Evolutionary conservation across 75 land plant genomes (phyloP).

Genomic region (Isoetes taiwanensis): DNA sequence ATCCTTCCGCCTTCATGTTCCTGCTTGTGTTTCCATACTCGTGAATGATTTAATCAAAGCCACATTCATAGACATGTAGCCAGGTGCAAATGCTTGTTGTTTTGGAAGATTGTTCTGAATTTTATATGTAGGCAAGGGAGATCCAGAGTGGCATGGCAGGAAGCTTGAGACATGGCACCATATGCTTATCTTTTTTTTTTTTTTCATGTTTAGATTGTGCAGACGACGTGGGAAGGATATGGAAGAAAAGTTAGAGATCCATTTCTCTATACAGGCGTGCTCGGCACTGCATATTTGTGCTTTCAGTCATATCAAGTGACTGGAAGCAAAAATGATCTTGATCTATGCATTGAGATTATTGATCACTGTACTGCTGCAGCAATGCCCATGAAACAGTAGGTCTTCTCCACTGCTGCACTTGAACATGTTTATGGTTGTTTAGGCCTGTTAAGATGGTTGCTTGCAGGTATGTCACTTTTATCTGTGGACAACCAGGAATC

Average conservation of each 20-base stretch:
- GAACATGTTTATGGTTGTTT: neutral
- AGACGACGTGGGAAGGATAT: conserved; percentile 44
- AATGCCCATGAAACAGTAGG: conserved; percentile 28
- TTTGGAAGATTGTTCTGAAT: too few relatives aligned
- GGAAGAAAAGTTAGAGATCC: conserved; percentile 34
- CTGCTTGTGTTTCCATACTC: too few relatives aligned
- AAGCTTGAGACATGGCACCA: too few relatives aligned
- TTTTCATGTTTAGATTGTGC: conserved; percentile 33
- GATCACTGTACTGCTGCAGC: conserved; percentile 48
- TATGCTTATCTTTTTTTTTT: too few relatives aligned
- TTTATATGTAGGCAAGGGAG: too few relatives aligned
- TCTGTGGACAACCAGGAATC: conserved; percentile 78
- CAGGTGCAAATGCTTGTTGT: too few relatives aligned
- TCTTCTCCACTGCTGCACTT: neutral
- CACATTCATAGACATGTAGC: too few relatives aligned
- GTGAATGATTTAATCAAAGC: too few relatives aligned
- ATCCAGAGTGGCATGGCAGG: too few relatives aligned
- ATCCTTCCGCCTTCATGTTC: too few relatives aligned
- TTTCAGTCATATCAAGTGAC: conserved; percentile 42
- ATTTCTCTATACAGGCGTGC: conserved; percentile 48
- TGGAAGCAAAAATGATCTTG: conserved; percentile 32
- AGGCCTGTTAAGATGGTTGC: neutral
- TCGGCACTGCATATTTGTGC: conserved; percentile 70
- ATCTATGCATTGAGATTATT: conserved; percentile 42
- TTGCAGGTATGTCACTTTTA: conserved; percentile 62